Evolutionary conservation across 495 filamentous ascomycete genomes (phyloP).

Genomic region (Terfezia boudieri): DNA sequence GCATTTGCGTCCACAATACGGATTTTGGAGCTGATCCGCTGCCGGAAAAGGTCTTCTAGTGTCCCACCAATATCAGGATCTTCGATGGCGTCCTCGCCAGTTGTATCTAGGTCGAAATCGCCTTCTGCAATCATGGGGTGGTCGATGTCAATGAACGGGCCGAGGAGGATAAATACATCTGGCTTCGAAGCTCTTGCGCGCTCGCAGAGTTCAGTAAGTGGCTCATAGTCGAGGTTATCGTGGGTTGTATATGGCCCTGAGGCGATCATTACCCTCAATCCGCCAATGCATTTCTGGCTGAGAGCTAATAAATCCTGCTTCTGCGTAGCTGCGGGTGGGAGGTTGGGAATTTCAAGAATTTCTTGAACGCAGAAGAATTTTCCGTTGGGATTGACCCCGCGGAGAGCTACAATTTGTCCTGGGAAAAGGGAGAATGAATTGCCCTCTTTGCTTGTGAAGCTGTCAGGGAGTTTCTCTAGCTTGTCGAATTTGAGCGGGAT

Average conservation of each 20-base stretch:
- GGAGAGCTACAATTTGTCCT: conserved; percentile 74
- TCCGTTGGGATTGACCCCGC: conserved; percentile 69
- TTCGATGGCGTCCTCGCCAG: conserved; percentile 34
- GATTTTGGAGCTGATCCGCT: conserved; percentile 36
- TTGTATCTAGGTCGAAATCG: conserved; percentile 57
- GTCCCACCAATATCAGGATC: conserved; percentile 52
- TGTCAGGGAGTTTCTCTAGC: conserved; percentile 19
- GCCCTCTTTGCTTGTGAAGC: too few relatives aligned
- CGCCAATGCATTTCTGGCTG: conserved; percentile 41
- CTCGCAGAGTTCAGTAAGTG: conserved; percentile 56
- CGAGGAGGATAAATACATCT: conserved; percentile 60
- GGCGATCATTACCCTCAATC: conserved; percentile 53
- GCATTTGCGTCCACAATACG: not conserved
- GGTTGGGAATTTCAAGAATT: conserved; percentile 46
- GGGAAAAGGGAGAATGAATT: conserved; percentile 70
- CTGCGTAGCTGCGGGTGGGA: conserved; percentile 44
- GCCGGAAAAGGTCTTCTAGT: conserved; percentile 60
- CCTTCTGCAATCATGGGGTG: conserved; percentile 76
- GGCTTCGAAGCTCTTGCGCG: conserved; percentile 50
- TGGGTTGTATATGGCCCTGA: conserved; percentile 82
- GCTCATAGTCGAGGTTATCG: conserved; percentile 72
- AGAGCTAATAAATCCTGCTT: conserved; percentile 36
- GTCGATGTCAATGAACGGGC: conserved; percentile 76
- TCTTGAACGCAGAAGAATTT: conserved; percentile 62
- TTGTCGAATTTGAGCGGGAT: conserved; percentile 56